Evolutionary conservation across 1,139 yeast genomes (phyloP), one percentile per base, ranked within the genome.

Genomic region (Geotrichum carabidarum): DNA sequence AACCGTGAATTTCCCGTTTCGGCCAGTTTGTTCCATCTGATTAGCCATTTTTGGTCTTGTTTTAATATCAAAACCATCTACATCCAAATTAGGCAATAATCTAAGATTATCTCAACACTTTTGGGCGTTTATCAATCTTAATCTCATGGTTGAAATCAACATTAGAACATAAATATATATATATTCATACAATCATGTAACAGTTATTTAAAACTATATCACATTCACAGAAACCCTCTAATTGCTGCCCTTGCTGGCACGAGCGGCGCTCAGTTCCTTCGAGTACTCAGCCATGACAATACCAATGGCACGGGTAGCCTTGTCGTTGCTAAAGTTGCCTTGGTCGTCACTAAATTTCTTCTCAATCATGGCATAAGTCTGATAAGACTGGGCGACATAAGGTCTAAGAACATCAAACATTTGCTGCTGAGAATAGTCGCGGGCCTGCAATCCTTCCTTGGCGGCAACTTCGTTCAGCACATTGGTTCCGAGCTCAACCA

Each of bases 401-500:
- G 54, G 50, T 14, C 40, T 36, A 15, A 51, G 5, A n/a, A 46
- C 37, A 17, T 38, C 37, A 15, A n/a, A 17, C 30, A 51, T 12
- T n/a, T 51, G 47, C 6, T 44, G 43, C 35, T 17, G 36, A 30
- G 48, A 18, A 27, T 40, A 7, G 15, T 45, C 54, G 4, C 48
- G 44, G 35, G 40, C 40, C 15, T 11, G n/a, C 37, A 14, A 5
- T 37, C 40, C 15, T 11, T 17, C 8, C 40, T n/a, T 8, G n/a
- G 40, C 8, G 5, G 18, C 40, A 8, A 14, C 18, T 7, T 32
- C 49, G 17, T 43, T 14, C 30, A 42, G n/a, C n/a, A 36, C 9
- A n/a, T 34, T 14, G 48, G 45, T 15, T 7, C 48, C 53, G 17
- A 42, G 43, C 5, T 43, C 48, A 44, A 50, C 49, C 12, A 50